Base-by-base conservation (phyloP, 768 basidiomycete species). In the Tulasnella sp. region DNA sequence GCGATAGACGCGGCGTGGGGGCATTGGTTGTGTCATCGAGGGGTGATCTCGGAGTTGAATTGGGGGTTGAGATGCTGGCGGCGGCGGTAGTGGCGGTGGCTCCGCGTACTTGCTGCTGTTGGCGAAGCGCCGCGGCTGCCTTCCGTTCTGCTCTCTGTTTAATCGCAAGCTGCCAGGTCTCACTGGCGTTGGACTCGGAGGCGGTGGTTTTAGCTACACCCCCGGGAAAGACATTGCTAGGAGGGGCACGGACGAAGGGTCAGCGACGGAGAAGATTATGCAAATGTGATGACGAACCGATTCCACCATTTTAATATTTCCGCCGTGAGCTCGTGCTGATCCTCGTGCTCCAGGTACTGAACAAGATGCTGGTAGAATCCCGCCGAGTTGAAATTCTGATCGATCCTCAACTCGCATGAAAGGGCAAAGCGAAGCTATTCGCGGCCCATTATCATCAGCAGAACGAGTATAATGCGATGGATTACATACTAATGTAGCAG, bases 341-440 rank as follows among this genome's bases (percentile, higher is more conserved):
- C 60, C 7, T 64, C 60, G 3, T 28, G 60, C 60, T 64, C n/a
- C 20, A 64, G 60, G 31, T 64, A 64, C n/a, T n/a, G n/a, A 28
- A 64, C 60, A n/a, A 64, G 60, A 24, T 64, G 31, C 24, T 64
- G 60, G 60, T 64, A 64, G n/a, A 64, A 64, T n/a, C n/a, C 60
- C n/a, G 24, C 24, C 1, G 60, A 64, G 60, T 64, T 24, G 60
- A 64, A 64, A 31, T 5, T 24, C 11, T 64, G 60, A 31, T 64
- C 60, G n/a, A 64, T 64, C n/a, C 60, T n/a, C 12, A 14, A 5
- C n/a, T 64, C 60, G 60, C 20, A 64, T 64, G 60, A 64, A 64
- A 64, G 60, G 14, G 31, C n/a, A 64, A n/a, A 64, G 0, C 60
- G 60, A 31, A 64, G 60, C 60, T 64, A 31, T 18, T 50, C 48